These are phyloP conservation scores for Cyberlindnera petersonii DNA, from an alignment of 805 yeast genomes.

Conservation along the genomic window DNA sequence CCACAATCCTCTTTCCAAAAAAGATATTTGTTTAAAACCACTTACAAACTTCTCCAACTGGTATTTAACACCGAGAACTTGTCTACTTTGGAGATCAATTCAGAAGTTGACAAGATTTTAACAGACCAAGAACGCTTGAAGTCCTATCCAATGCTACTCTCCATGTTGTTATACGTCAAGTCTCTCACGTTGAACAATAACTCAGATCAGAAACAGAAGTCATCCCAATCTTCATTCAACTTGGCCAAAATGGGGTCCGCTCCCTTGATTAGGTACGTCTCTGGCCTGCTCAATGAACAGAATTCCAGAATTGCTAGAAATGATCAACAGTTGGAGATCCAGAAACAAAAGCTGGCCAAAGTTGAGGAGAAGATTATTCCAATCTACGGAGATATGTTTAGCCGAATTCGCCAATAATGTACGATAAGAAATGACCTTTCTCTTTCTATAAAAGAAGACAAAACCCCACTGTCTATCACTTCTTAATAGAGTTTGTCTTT, in stretches of 20 bases:
- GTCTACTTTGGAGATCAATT: constrained; percentile 18
- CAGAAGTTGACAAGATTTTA: constrained; percentile 8
- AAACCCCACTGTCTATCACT: neutral
- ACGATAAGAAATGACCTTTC: too few species aligned
- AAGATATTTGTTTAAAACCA: constrained; percentile 17
- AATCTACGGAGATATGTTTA: constrained; percentile 4
- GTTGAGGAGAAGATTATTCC: constrained; percentile 8
- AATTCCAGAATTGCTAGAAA: constrained; percentile 26
- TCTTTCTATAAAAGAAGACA: neutral
- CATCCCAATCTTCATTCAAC: constrained; percentile 27
- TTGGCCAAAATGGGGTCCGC: constrained; percentile 25
- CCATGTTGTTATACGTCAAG: constrained; percentile 23
- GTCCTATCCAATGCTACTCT: constrained; percentile 19
- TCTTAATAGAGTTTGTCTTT: constrained; percentile 14
- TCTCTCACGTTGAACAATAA: constrained; percentile 25
- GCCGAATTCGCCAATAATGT: neutral
- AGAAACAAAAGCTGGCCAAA: constrained; percentile 18
- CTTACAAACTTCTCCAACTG: constrained; percentile 11
- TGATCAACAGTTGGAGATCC: constrained; percentile 25
- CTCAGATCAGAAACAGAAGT: constrained; percentile 28
- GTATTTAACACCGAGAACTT: constrained; percentile 16
- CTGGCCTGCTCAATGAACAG: constrained; percentile 22
- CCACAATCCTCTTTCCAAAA: constrained; percentile 6
- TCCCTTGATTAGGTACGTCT: constrained; percentile 23
- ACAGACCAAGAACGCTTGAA: constrained; percentile 19